These are phyloP conservation scores for Talaromyces sp. DNA, from an alignment of 2,329 filamentous ascomycete genomes.

Conservation along the genomic window DNA sequence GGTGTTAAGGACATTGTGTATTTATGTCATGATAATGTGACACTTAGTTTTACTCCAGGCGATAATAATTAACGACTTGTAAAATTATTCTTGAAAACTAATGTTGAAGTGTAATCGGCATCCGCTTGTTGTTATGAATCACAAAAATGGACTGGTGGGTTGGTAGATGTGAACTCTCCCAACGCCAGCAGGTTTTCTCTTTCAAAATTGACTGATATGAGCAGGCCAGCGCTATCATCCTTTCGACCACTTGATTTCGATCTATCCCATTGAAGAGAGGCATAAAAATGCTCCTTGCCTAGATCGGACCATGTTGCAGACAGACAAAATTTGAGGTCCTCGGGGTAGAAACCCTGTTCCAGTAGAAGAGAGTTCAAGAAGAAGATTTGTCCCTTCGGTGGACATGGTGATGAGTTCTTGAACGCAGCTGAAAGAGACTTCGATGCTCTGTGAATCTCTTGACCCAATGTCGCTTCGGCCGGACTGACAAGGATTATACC, in stretches of 20 bases:
- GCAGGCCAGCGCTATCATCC: too few species aligned
- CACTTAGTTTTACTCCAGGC: constrained; percentile 5
- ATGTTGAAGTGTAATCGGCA: too few species aligned
- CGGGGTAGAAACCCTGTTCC: constrained; percentile 11
- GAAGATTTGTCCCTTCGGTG: constrained; percentile 33
- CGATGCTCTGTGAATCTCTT: constrained; percentile 27
- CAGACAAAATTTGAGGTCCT: constrained; percentile 26
- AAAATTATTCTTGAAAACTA: too few species aligned
- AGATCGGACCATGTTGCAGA: constrained; percentile 32
- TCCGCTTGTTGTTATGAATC: too few species aligned
- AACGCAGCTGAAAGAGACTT: constrained; percentile 19
- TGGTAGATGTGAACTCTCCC: constrained; percentile 17
- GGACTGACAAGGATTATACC: constrained; percentile 35
- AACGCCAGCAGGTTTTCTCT: constrained; percentile 11
- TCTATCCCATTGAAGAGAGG: constrained; percentile 30
- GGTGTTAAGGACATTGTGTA: background rate
- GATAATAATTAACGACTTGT: background rate
- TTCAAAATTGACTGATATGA: background rate
- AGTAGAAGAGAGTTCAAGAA: constrained; percentile 35
- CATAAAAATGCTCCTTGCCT: constrained; percentile 35
- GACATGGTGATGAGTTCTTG: background rate
- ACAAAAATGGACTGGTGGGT: constrained; percentile 6
- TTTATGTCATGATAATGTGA: constrained; percentile 13
- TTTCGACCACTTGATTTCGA: background rate
- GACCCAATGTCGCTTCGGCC: constrained; percentile 20